A percentile compares a stretch with the other conserved stretches of the same genome.
Conservation (phyloP, 208 protist genomes). For the Acanthamoeba healyi region DNA sequence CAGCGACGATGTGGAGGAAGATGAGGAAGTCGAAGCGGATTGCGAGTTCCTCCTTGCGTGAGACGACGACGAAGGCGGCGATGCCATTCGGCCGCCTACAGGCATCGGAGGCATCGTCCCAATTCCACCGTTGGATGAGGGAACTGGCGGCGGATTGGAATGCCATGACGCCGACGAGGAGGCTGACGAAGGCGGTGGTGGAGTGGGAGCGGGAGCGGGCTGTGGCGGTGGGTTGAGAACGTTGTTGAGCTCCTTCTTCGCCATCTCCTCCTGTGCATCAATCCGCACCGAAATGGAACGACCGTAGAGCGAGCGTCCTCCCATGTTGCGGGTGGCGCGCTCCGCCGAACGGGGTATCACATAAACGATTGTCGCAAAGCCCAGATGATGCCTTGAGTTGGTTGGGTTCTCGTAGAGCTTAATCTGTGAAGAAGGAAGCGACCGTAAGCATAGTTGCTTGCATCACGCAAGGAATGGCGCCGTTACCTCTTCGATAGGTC, state of each 20-base stretch:
- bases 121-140: neutral
- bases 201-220: neutral
- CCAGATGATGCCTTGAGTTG: slow-evolving; percentile 5
- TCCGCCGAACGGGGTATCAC: slow-evolving; percentile 9
- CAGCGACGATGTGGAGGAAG: neutral
- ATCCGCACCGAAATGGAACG: slow-evolving; percentile 28
- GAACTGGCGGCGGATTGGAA: neutral
- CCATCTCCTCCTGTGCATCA: slow-evolving; percentile 19
- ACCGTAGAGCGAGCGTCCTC: slow-evolving; percentile 53
- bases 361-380: slow-evolving; percentile 34
- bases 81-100: neutral
- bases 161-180: slow-evolving; percentile 3
- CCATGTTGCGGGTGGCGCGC: slow-evolving; percentile 40
- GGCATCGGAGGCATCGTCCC: neutral
- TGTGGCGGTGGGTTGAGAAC: neutral
- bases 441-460: neutral
- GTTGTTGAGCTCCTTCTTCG: slow-evolving; percentile 10
- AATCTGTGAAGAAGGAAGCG: neutral
- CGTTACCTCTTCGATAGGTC: slow-evolving; percentile 10
- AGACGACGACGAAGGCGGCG: neutral
- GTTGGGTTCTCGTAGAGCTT: slow-evolving; percentile 54
- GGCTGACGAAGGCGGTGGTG: neutral
- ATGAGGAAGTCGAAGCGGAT: neutral
- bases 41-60: neutral
- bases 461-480: neutral